Evolutionary conservation across 2,329 filamentous ascomycete genomes (phyloP).

Genomic region (Fusarium liriodendri): DNA sequence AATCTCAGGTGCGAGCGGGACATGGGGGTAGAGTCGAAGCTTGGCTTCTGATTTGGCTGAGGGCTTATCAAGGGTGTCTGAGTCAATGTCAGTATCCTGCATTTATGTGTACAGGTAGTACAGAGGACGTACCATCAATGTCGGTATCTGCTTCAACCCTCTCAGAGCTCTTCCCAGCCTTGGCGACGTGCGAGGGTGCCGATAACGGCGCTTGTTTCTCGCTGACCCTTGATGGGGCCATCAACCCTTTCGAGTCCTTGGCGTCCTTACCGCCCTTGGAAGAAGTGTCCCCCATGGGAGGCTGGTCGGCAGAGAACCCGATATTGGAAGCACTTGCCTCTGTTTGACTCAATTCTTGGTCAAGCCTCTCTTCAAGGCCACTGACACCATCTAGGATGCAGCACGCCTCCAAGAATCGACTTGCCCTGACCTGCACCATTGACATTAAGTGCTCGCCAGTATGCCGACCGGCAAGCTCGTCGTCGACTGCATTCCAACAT

Average conservation of each 20-base stretch:
- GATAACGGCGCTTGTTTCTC: constrained; percentile 33
- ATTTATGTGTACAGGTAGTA: too few species aligned
- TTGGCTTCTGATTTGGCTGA: constrained; percentile 52
- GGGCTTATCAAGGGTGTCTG: constrained; percentile 38
- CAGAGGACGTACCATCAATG: constrained; percentile 30
- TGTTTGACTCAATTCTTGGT: constrained; percentile 56
- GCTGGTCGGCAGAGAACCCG: neutral
- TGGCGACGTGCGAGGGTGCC: neutral
- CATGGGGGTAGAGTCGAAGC: constrained; percentile 69
- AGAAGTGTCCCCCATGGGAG: constrained; percentile 1
- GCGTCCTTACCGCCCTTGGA: constrained; percentile 28
- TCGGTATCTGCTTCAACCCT: constrained; percentile 21
- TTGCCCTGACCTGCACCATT: constrained; percentile 65
- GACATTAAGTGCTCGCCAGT: constrained; percentile 64
- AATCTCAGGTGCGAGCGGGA: constrained; percentile 67
- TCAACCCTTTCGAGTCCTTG: constrained; percentile 25
- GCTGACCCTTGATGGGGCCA: neutral
- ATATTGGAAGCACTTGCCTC: neutral
- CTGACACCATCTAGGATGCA: constrained; percentile 69
- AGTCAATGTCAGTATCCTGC: constrained; percentile 5
- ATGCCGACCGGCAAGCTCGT: constrained; percentile 61
- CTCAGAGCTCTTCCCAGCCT: constrained; percentile 11
- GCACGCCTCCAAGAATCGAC: constrained; percentile 71
- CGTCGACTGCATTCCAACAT: constrained; percentile 78
- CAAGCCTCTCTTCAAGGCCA: constrained; percentile 64